These are phyloP conservation scores for Glycyrrhiza uralensis DNA, from an alignment of 306 rosid genomes.

Conservation along the genomic window DNA sequence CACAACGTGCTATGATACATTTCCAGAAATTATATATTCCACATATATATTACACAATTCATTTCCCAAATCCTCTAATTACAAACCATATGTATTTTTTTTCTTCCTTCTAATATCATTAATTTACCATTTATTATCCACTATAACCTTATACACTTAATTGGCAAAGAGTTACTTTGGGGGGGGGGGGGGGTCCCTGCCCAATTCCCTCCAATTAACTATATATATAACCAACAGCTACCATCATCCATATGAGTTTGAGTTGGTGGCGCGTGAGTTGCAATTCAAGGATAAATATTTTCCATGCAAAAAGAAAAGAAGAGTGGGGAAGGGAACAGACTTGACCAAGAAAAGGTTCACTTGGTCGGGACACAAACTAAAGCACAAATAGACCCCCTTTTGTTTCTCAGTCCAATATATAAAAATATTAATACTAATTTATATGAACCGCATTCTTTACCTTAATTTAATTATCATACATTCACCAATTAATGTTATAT, in stretches of 20 bases:
- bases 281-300: background rate
- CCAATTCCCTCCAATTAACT: background rate
- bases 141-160: background rate
- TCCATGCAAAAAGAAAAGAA: conserved; percentile 37
- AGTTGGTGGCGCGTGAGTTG: conserved; percentile 38
- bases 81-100: too few species aligned
- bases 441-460: conserved; percentile 27
- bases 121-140: background rate
- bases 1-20: too few species aligned
- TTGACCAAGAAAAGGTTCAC: conserved; percentile 46
- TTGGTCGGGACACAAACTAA: conserved; percentile 55
- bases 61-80: too few species aligned
- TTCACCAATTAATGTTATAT: conserved; percentile 17
- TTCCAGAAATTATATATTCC: too few species aligned
- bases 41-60: too few species aligned
- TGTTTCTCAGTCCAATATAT: background rate
- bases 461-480: conserved; percentile 35
- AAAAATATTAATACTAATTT: background rate
- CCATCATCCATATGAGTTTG: background rate
- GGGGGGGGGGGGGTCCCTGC: background rate
- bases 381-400: conserved; percentile 34
- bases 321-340: conserved; percentile 46
- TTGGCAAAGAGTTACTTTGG: background rate
- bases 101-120: too few species aligned
- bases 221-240: background rate